Evolutionary conservation across 2,329 filamentous ascomycete genomes (phyloP), one percentile per base, ranked within the genome.

Genomic region (Coniella vitis): DNA sequence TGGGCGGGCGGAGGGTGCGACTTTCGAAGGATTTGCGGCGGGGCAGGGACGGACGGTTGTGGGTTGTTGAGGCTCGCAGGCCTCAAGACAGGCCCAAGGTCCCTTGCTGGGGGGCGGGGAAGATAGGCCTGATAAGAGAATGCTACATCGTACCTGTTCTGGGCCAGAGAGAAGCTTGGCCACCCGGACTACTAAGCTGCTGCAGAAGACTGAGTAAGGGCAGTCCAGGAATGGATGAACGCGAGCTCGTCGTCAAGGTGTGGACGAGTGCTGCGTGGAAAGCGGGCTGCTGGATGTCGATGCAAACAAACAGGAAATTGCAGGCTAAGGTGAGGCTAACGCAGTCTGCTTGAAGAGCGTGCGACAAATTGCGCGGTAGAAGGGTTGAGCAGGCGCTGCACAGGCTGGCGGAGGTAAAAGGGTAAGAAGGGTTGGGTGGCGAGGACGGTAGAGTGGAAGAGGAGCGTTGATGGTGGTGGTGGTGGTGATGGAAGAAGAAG

Each of bases 21-120:
- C 25, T 17, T 31, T 21, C 20, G 25, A 47, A 50, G 47, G 51
- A 49, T 52, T 49, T 52, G 50, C 51, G 40, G 51, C 51, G 51
- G 51, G 48, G 51, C 48, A 51, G 38, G 25, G 40, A 19, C 29
- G 37, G 44, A 29, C 29, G n/a, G n/a, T n/a, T n/a, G n/a, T 35
- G 46, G 47, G 47, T 31, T 22, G 40, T 22, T 41, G 45, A 37
- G 29, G 36, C 49, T 49, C 45, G 19, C 49, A 25, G 31, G 40
- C 17, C 14, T 20, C 25, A 21, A 41, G 38, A 29, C 40, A 36
- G 34, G 16, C 7, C 34, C 40, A 32, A 42, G 25, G 40, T 42
- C 40, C 40, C 40, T 42, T 42, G 40, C 40, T 42, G 19, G 40
- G 29, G 10, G 29, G 40, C 48, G 51, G 51, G 51, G 51, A 48